Percentiles rank a stretch among this genome's conserved stretches.
phyloP scores from a whole-genome alignment of 1,284 basidiomycete species.

The Puccinia horiana region DNA sequence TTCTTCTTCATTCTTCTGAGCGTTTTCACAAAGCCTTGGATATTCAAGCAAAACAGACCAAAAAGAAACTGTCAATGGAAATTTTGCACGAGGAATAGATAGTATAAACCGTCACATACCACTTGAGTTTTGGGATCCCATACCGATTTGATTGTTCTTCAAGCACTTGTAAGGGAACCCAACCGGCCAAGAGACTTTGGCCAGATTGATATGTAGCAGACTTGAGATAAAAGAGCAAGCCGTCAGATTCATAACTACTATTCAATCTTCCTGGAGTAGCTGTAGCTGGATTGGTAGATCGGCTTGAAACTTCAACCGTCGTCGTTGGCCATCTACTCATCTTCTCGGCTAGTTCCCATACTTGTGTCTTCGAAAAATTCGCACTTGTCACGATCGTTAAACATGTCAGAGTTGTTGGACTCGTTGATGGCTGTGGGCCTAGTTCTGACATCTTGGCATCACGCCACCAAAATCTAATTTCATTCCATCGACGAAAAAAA shows the following conservation, averaged over 20 bases:
- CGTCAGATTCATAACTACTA: constrained; percentile 21
- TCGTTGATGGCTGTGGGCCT: not conserved
- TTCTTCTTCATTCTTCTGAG: not conserved
- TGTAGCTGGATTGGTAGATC: not conserved
- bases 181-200: constrained; percentile 29
- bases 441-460: constrained; percentile 43
- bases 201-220: constrained; percentile 45
- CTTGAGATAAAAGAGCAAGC: constrained; percentile 39
- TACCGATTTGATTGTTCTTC: not conserved
- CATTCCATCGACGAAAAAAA: not conserved
- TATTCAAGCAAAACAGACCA: not conserved
- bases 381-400: not conserved
- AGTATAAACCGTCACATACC: not conserved
- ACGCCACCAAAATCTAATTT: constrained; percentile 43
- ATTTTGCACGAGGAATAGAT: not conserved
- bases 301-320: not conserved
- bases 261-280: not conserved
- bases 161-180: constrained; percentile 33
- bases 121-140: constrained; percentile 16
- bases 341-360: not conserved
- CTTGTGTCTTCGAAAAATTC: constrained; percentile 12
- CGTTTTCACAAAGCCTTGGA: constrained; percentile 3
- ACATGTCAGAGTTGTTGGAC: not conserved
- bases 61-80: not conserved
- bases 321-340: not conserved